Evolutionary conservation across 1,284 basidiomycete species (phyloP), one percentile per base, ranked within the genome.

Genomic region (Fomes fomentarius): DNA sequence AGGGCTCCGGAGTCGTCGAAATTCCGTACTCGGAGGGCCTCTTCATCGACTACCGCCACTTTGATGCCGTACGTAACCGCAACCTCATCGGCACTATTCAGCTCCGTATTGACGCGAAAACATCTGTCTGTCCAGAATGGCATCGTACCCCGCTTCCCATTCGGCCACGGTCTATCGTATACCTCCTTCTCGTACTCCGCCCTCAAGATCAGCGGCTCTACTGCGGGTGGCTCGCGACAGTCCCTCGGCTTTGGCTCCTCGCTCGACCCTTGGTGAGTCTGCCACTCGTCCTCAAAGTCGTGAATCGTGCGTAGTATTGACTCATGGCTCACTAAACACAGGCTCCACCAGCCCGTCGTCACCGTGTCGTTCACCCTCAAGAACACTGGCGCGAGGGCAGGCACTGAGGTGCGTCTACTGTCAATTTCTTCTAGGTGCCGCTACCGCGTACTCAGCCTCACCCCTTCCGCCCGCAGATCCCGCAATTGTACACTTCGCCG

Each of bases 11-110:
- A 22, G 66, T 65, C 4, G 61, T 69, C 12, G 71, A 78, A 24
- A 72, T 84, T 46, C 77, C 80, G 1, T 87, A 92, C 67, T 80
- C 74, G 1, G 90, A 92, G 43, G 62, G 66, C 12, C 68, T 92
- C 44, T 73, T 83, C 62, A 84, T 93, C 63, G 91, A 92, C 71
- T 92, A 92, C 67, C 75, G 89, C 21, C 81, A 85, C 68, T 93
- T 93, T 66, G 87, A 92, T 59, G 75, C 81, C 45, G 78, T 85
- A 58, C 69, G 79, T 73, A 25, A 15, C 11, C 2, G 19, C 25
- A 1, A 35, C 6, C 17, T 30, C 5, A 26, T 41, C 12, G 24
- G 7, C 17, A 15, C 33, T 41, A 6, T 24, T 11, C 12, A 40
- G 12, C 30, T 47, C 28, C 30, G 12, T 8, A 8, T 17, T 17